Evolutionary conservation across 805 yeast species (phyloP).

Genomic region (Peterozyma toletana): DNA sequence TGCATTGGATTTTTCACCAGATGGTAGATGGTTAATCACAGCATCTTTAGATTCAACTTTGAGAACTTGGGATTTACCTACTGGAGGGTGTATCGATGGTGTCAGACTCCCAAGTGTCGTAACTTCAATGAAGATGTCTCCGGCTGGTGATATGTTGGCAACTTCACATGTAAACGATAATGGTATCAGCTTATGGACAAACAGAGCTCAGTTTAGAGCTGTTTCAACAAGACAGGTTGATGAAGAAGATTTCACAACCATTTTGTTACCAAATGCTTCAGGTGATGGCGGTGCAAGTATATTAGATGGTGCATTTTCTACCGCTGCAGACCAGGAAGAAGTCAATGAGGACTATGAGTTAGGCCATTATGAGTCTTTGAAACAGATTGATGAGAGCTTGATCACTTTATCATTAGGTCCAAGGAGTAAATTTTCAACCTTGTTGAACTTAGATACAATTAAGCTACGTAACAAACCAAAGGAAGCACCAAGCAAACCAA

Average conservation of each 20-base stretch:
- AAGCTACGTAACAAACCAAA: slow-evolving; percentile 83
- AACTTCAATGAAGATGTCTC: slow-evolving; percentile 74
- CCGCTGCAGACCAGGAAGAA: slow-evolving; percentile 24
- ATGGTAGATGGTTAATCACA: slow-evolving; percentile 91
- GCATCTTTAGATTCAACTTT: slow-evolving; percentile 79
- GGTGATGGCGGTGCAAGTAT: slow-evolving; percentile 71
- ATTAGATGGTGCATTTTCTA: slow-evolving; percentile 65
- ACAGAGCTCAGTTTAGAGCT: slow-evolving; percentile 75
- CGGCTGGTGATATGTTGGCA: slow-evolving; percentile 84
- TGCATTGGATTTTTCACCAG: slow-evolving; percentile 82
- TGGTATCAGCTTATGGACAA: slow-evolving; percentile 91
- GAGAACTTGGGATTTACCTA: slow-evolving; percentile 95
- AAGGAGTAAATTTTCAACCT: slow-evolving; percentile 68
- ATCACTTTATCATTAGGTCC: slow-evolving; percentile 75
- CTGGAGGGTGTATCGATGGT: slow-evolving; percentile 96
- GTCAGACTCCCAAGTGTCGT: slow-evolving; percentile 72
- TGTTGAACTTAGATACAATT: slow-evolving; percentile 76
- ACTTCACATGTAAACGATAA: slow-evolving; percentile 87
- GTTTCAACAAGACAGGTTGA: slow-evolving; percentile 70
- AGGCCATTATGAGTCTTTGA: slow-evolving; percentile 39
- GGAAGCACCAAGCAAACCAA: slow-evolving; percentile 82
- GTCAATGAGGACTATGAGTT: slow-evolving; percentile 21
- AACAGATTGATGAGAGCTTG: slow-evolving; percentile 55
- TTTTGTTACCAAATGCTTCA: slow-evolving; percentile 66
- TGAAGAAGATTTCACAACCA: slow-evolving; percentile 61